A percentile compares a stretch with the other conserved stretches of the same genome.
Evolutionary conservation across 2,329 filamentous ascomycete genomes (phyloP).

Genomic region (Sordariomycetes sp.): DNA sequence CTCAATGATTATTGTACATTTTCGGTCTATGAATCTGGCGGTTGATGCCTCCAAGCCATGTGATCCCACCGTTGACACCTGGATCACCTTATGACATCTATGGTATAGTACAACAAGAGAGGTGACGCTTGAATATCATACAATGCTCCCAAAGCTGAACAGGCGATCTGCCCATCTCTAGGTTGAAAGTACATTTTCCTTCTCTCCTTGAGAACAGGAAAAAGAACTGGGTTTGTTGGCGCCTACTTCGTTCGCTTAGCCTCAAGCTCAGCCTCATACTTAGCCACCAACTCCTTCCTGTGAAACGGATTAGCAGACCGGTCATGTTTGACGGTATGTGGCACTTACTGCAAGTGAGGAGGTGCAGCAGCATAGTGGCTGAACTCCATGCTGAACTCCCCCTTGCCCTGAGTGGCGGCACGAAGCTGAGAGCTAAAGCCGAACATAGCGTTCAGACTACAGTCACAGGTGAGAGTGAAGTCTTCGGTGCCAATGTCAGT

Average conservation of each 20-base stretch:
- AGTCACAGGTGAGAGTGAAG: constrained; percentile 87
- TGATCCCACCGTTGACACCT: too few species aligned
- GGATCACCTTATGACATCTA: too few species aligned
- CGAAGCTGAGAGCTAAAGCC: constrained; percentile 87
- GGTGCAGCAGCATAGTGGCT: constrained; percentile 88
- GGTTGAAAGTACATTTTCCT: not conserved
- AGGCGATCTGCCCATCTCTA: too few species aligned
- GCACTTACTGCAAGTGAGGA: constrained; percentile 77
- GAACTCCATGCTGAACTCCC: constrained; percentile 98
- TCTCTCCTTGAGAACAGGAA: not conserved
- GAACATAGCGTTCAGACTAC: constrained; percentile 94
- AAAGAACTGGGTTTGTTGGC: not conserved
- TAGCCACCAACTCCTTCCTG: constrained; percentile 50
- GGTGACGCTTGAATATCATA: too few species aligned
- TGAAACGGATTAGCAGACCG: constrained; percentile 6
- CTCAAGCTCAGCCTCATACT: constrained; percentile 50
- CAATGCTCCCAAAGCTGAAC: too few species aligned
- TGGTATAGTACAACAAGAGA: too few species aligned
- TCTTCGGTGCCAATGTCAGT: constrained; percentile 91
- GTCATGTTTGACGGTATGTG: not conserved
- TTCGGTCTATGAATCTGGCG: too few species aligned
- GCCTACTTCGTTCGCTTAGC: constrained; percentile 44
- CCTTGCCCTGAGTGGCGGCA: constrained; percentile 94
- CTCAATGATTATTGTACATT: too few species aligned
- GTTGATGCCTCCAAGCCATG: too few species aligned